A percentile compares a stretch with the other conserved stretches of the same genome.
phyloP scores from a whole-genome alignment of 495 filamentous ascomycete genomes.

The Pyronema omphalodes region DNA sequence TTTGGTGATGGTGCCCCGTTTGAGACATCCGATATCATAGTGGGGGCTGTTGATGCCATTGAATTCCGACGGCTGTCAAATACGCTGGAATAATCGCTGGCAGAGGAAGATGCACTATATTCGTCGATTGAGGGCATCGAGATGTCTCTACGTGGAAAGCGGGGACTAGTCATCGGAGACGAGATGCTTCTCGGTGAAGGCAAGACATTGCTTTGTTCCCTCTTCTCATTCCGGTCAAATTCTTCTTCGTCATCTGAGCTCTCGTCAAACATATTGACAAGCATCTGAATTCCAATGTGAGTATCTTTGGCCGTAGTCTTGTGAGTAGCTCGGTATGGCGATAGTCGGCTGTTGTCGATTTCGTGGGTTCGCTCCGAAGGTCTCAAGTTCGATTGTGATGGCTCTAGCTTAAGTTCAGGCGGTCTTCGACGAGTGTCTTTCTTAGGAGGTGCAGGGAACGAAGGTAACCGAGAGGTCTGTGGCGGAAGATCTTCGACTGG shows the following conservation, averaged over 20 bases:
- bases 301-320: neutral
- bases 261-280: neutral
- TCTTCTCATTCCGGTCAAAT: neutral
- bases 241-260: neutral
- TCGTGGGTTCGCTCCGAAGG: neutral
- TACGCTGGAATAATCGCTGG: neutral
- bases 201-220: neutral
- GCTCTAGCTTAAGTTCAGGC: neutral
- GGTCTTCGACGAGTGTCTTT: neutral
- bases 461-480: neutral
- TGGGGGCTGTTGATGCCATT: neutral
- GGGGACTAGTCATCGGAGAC: no score
- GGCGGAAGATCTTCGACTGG: neutral
- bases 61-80: neutral
- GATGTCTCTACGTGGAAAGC: neutral
- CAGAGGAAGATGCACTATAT: neutral
- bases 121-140: slow-evolving; percentile 3
- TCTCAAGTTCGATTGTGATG: neutral
- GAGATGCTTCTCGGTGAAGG: no score
- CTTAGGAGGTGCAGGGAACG: neutral
- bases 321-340: neutral
- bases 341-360: neutral
- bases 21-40: neutral
- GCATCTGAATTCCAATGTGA: slow-evolving; percentile 1
- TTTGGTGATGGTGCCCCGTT: neutral